Percentiles rank a stretch among this genome's conserved stretches.
Conservation (phyloP, 106 monocot species). For the Agapanthus africanus region DNA sequence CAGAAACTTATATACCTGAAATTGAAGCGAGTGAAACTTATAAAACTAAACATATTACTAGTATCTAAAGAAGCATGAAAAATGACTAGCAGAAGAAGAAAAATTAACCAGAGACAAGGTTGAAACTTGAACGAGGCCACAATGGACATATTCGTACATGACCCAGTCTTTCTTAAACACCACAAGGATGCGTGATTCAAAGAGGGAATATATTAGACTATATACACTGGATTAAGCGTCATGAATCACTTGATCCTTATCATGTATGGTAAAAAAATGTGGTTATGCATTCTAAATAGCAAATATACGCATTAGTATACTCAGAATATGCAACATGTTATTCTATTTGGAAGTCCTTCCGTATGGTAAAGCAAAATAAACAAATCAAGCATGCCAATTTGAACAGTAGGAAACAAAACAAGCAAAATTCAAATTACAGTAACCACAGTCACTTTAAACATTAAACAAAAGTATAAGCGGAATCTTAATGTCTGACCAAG, state of each 20-base stretch:
- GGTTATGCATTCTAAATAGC: too few relatives aligned
- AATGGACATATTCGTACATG: neutral
- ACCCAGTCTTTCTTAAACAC: neutral
- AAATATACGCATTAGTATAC: neutral
- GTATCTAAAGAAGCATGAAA: neutral
- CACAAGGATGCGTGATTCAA: neutral
- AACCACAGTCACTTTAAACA: neutral
- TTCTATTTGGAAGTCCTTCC: neutral
- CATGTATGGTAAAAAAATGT: too few relatives aligned
- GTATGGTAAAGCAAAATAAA: too few relatives aligned
- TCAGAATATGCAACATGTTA: neutral
- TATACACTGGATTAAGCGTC: neutral
- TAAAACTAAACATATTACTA: neutral
- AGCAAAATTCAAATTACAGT: neutral
- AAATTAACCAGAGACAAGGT: neutral
- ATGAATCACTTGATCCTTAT: too few relatives aligned
- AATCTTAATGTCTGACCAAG: neutral
- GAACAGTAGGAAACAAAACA: neutral
- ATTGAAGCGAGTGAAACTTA: neutral
- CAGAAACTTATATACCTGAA: neutral
- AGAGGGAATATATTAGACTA: neutral
- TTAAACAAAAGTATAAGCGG: neutral
- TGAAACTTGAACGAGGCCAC: neutral
- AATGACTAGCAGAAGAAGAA: neutral
- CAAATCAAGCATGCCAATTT: neutral